Conservation (phyloP, 2,329 filamentous ascomycete genomes). For the Epichloe hybrida region DNA sequence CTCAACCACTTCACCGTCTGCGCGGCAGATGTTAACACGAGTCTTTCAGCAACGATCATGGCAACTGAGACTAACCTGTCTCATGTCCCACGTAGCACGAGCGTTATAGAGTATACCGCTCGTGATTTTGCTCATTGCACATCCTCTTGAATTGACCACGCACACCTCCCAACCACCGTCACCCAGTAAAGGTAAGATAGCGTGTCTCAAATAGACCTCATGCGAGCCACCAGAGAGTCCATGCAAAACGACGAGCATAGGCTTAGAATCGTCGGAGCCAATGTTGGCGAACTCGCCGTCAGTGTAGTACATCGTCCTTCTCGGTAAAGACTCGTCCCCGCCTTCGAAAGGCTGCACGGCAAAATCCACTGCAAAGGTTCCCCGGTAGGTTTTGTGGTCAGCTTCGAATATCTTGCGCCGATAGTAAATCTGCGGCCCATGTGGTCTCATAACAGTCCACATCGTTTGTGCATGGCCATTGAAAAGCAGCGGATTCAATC, state of each 20-base stretch:
- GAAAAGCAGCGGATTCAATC: constrained; percentile 83
- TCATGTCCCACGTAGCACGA: constrained; percentile 83
- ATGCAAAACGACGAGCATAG: constrained; percentile 85
- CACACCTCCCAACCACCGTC: constrained; percentile 74
- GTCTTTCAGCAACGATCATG: constrained; percentile 8
- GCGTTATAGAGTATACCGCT: constrained; percentile 88
- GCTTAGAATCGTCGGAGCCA: constrained; percentile 58
- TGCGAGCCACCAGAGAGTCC: constrained; percentile 84
- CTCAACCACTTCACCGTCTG: constrained; percentile 58
- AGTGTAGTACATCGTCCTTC: constrained; percentile 63
- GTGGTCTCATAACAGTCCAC: constrained; percentile 65
- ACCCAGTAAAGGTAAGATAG: constrained; percentile 62
- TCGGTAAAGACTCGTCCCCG: constrained; percentile 50
- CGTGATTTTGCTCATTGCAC: constrained; percentile 72
- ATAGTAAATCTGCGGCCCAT: constrained; percentile 68
- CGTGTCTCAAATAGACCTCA: constrained; percentile 78
- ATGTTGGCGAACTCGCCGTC: constrained; percentile 54
- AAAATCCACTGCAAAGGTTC: constrained; percentile 85
- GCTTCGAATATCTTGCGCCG: constrained; percentile 37
- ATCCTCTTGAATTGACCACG: constrained; percentile 87
- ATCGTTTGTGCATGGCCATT: constrained; percentile 88
- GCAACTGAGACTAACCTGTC: constrained; percentile 39
- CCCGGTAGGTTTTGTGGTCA: constrained; percentile 40
- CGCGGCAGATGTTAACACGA: background rate
- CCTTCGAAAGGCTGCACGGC: constrained; percentile 45